Evolutionary conservation across 108 stramenopile genomes (phyloP).

Genomic region (Nitzschia sp.): DNA sequence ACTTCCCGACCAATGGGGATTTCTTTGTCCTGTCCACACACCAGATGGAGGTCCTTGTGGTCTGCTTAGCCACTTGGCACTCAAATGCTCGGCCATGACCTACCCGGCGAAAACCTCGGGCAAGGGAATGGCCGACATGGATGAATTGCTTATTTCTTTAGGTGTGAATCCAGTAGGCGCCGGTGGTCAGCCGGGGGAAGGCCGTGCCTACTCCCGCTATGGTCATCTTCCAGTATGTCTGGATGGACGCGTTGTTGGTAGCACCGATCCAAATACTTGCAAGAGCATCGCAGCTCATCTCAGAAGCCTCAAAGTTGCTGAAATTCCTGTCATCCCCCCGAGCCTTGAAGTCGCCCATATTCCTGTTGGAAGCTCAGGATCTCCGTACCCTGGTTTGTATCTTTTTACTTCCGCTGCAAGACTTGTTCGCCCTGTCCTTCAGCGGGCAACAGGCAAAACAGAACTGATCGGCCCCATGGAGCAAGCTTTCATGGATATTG

Average conservation of each 20-base stretch:
- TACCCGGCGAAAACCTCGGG: slow-evolving; percentile 56
- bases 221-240: slow-evolving; percentile 72
- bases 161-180: slow-evolving; percentile 70
- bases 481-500: slow-evolving; percentile 97
- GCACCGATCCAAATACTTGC: slow-evolving; percentile 52
- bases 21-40: slow-evolving; percentile 99
- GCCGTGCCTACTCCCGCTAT: slow-evolving; percentile 45
- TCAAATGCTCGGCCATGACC: slow-evolving; percentile 71
- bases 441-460: slow-evolving; percentile 77
- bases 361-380: slow-evolving; percentile 70
- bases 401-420: slow-evolving; percentile 88
- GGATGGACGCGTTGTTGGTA: slow-evolving; percentile 80
- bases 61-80: slow-evolving; percentile 92
- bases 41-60: slow-evolving; percentile 99
- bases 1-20: slow-evolving; percentile 98
- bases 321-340: slow-evolving; percentile 52
- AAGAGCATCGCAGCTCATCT: slow-evolving; percentile 71
- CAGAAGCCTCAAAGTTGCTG: slow-evolving; percentile 70
- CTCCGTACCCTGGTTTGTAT: slow-evolving; percentile 94
- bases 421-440: slow-evolving; percentile 92
- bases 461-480: slow-evolving; percentile 97
- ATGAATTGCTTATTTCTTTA: slow-evolving; percentile 65
- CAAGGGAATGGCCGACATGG: slow-evolving; percentile 50
- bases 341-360: slow-evolving; percentile 81
- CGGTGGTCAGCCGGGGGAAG: slow-evolving; percentile 69